A percentile compares a stretch with the other conserved stretches of the same genome.
phyloP scores from a whole-genome alignment of 2,329 filamentous ascomycete species.

The Chaetomiaceae sp. region DNA sequence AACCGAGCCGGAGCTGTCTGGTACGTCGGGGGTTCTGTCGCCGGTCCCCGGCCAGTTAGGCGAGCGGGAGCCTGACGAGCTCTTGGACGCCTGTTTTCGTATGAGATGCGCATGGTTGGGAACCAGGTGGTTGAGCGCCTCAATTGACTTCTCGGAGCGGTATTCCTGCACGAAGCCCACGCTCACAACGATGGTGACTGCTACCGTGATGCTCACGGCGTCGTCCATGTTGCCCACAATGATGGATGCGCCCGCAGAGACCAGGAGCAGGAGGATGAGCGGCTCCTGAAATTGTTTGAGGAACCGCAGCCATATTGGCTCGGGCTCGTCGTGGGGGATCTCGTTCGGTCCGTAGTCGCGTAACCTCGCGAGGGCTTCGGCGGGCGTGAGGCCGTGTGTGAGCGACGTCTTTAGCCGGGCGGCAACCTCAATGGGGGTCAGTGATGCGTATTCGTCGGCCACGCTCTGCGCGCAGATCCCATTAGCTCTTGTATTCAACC shows the following conservation, averaged over 20 bases:
- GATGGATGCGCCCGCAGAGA: conserved; percentile 82
- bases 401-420: conserved; percentile 77
- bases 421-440: conserved; percentile 76
- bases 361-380: conserved; percentile 75
- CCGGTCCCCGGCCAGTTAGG: conserved; percentile 46
- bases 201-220: conserved; percentile 89
- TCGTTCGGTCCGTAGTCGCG: conserved; percentile 86
- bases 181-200: conserved; percentile 92
- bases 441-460: conserved; percentile 58
- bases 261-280: conserved; percentile 84
- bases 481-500: conserved; percentile 17
- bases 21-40: conserved; percentile 44
- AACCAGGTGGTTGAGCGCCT: conserved; percentile 88
- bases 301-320: conserved; percentile 93
- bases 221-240: conserved; percentile 92
- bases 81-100: conserved; percentile 47
- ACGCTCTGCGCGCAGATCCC: conserved; percentile 39
- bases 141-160: conserved; percentile 92
- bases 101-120: conserved; percentile 96
- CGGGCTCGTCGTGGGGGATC: conserved; percentile 86
- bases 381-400: conserved; percentile 71
- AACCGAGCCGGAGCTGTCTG: conserved; percentile 45
- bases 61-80: conserved; percentile 32
- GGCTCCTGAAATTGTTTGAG: conserved; percentile 96
- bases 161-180: conserved; percentile 98